Base-by-base conservation (phyloP, 208 protist genomes). In the Angomonas deanei region DNA sequence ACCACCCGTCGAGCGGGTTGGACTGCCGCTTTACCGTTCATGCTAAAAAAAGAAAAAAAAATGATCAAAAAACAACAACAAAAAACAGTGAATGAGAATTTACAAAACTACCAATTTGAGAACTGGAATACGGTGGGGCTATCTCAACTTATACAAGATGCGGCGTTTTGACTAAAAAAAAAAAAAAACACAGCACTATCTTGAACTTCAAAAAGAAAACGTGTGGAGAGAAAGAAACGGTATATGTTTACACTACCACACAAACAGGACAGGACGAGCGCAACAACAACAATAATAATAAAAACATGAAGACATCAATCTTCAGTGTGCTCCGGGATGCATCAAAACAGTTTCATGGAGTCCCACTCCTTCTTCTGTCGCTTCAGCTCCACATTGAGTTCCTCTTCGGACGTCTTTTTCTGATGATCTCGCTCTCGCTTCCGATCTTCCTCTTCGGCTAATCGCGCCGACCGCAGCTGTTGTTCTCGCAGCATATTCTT, bases 281-380 rank as follows among this genome's bases (percentile, higher is more conserved):
- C 8, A 26, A 53, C n/a, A 66, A 36, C 33, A 66, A 56, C 26
- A 64, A 46, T 36, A 24, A 27, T 31, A 26, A n/a, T 64, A 17
- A 0, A n/a, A n/a, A n/a, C n/a, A n/a, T n/a, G n/a, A n/a, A n/a
- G n/a, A n/a, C n/a, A n/a, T n/a, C n/a, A n/a, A n/a, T n/a, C n/a
- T n/a, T n/a, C n/a, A n/a, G n/a, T n/a, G n/a, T n/a, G n/a, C n/a
- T n/a, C n/a, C n/a, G n/a, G n/a, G n/a, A n/a, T n/a, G n/a, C n/a
- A n/a, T 65, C 56, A 92, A 47, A 90, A 88, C n/a, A 90, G 68
- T 47, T 93, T 68, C 46, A 89, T 34, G 39, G 84, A 78, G 13
- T 70, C 64, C 85, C 88, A 94, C 52, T 90, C 83, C 60, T 89
- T 81, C n/a, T 83, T 67, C 58, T 94, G 83, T 10, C 76, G 69